Evolutionary conservation across 2,329 filamentous ascomycete genomes (phyloP), one percentile per base, ranked within the genome.

Genomic region (Beauveria medogensis): DNA sequence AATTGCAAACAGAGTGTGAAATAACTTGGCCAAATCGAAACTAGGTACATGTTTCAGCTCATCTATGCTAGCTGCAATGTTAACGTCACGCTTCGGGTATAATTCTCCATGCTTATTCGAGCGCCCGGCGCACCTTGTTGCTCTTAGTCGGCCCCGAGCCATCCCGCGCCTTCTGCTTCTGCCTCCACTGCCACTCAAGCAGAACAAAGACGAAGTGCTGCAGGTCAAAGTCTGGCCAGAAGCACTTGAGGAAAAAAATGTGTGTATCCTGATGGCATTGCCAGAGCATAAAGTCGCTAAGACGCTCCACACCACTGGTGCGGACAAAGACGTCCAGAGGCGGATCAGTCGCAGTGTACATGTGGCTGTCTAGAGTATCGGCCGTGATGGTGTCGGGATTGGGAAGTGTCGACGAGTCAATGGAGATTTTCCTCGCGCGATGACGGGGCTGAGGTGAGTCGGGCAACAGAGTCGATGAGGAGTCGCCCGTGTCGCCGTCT

Each of bases 231-330:
- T 97, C 91, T 2, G 94, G 94, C 94, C 94, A 99, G 64, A 96
- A 80, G 65, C 91, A 94, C 68, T 96, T 84, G 61, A 97, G 76
- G 71, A 97, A 99, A 63, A 95, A 91, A 65, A 99, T 89, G 63
- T 96, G 89, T 0, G 94, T 97, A 65, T 93, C 82, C 70, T 96
- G 85, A 70, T 97, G 92, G 68, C 91, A 94, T 75, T 99, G 94
- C 94, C 94, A 99, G 40, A 99, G 85, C 92, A 99, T 94, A 69
- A 97, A 99, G 72, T 99, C 94, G 70, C 92, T 97, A 62, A 99
- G 78, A 54, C 94, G 84, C 73, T 92, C 89, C 16, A 99, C 94
- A 30, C 92, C 93, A 64, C 92, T 97, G 5, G 94, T 99, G 55
- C 94, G 86, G 55, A 99, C 83, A 59, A 99, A 86, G 14, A 99